Evolutionary conservation across 805 yeast species (phyloP).

Genomic region (Saturnispora hagleri): DNA sequence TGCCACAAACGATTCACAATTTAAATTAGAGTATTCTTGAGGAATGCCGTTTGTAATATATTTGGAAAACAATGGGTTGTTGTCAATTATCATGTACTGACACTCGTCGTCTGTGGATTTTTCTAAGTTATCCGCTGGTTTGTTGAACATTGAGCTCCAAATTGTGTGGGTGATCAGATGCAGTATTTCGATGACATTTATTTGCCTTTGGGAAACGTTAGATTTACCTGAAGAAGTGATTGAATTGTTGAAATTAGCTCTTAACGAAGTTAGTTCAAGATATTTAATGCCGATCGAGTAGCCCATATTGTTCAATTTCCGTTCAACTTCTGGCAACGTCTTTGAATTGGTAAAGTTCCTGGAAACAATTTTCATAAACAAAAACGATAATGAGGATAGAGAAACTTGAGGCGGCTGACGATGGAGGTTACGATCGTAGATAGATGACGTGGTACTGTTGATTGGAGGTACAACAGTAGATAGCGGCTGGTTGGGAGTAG

Average conservation of each 20-base stretch:
- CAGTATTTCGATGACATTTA: conserved; percentile 60
- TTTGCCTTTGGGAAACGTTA: conserved; percentile 56
- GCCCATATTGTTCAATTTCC: conserved; percentile 57
- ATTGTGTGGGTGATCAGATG: conserved; percentile 67
- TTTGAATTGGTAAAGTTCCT: conserved; percentile 52
- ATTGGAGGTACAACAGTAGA: neutral
- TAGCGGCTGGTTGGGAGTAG: neutral
- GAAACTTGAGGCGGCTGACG: conserved; percentile 62
- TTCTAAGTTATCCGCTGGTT: conserved; percentile 45
- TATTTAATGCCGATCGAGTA: conserved; percentile 67
- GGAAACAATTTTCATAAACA: conserved; percentile 63
- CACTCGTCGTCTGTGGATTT: conserved; percentile 47
- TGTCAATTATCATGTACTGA: conserved; percentile 72
- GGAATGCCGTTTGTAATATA: conserved; percentile 58
- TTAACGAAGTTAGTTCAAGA: conserved; percentile 56
- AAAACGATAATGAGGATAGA: conserved; percentile 54
- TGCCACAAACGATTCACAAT: conserved; percentile 76
- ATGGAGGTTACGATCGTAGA: conserved; percentile 37
- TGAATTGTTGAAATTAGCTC: conserved; percentile 46
- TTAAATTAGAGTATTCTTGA: conserved; percentile 64
- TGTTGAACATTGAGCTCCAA: conserved; percentile 71
- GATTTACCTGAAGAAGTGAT: conserved; percentile 46
- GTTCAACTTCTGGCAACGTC: conserved; percentile 59
- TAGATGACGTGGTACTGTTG: neutral
- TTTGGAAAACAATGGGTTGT: conserved; percentile 59